phyloP scores from a whole-genome alignment of 1,284 basidiomycete genomes.

The Grifola frondosa region DNA sequence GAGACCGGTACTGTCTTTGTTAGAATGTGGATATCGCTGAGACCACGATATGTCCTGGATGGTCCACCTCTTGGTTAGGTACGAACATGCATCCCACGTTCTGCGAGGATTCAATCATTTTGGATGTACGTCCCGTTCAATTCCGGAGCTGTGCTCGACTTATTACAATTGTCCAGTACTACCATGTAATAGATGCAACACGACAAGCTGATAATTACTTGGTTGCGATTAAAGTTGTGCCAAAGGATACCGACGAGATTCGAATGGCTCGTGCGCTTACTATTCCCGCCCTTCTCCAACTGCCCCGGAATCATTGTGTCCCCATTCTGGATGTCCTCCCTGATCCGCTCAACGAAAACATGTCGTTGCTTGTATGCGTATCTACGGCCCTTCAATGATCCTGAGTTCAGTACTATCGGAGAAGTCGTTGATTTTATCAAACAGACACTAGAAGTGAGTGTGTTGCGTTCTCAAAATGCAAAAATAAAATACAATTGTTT shows the following conservation, averaged over 20 bases:
- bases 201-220: slow-evolving; percentile 13
- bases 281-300: not conserved
- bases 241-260: slow-evolving; percentile 6
- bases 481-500: not conserved
- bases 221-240: slow-evolving; percentile 25
- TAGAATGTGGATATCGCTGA: not conserved
- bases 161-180: not conserved
- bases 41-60: slow-evolving; percentile 3
- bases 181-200: slow-evolving; percentile 23
- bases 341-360: not conserved
- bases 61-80: slow-evolving; percentile 3
- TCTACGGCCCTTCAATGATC: slow-evolving; percentile 1
- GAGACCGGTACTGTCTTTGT: slow-evolving; percentile 1
- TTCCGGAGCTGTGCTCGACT: not conserved
- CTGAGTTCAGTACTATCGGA: not conserved
- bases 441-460: slow-evolving; percentile 1
- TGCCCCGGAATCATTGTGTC: slow-evolving; percentile 4
- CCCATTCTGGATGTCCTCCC: slow-evolving; percentile 1
- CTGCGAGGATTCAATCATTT: slow-evolving; percentile 8
- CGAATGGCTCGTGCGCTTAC: slow-evolving; percentile 12
- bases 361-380: slow-evolving; percentile 2
- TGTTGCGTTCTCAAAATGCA: not conserved
- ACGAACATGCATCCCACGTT: slow-evolving; percentile 2
- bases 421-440: not conserved
- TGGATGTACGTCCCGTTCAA: no score